phyloP scores from a whole-genome alignment of 495 filamentous ascomycete genomes.

The Geoglossum glabrum region DNA sequence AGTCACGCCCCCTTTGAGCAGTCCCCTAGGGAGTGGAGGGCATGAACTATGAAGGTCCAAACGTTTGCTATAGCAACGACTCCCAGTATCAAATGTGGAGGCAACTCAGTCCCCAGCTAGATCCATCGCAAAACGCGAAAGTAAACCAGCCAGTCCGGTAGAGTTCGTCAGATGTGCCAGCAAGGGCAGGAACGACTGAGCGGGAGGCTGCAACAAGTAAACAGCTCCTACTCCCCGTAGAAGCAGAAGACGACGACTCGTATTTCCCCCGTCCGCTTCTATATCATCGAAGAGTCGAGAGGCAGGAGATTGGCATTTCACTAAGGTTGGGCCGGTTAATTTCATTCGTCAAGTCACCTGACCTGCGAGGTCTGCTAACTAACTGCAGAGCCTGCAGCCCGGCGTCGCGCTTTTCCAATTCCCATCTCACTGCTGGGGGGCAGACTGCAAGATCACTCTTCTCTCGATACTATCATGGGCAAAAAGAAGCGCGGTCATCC shows the following conservation, averaged over 20 bases:
- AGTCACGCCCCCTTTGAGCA: neutral
- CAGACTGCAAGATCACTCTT: neutral
- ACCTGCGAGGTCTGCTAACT: too few species aligned
- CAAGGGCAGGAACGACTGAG: neutral
- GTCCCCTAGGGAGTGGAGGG: neutral
- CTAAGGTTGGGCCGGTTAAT: too few species aligned
- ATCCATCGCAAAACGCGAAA: neutral
- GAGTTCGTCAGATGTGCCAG: neutral
- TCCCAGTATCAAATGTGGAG: neutral
- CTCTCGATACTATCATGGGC: conserved; percentile 31
- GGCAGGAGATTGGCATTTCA: too few species aligned
- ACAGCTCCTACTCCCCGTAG: neutral
- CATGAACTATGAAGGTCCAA: conserved; percentile 2
- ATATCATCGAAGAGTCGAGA: neutral
- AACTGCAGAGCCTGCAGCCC: too few species aligned
- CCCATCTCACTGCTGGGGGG: neutral
- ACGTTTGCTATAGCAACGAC: neutral
- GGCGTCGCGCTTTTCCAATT: too few species aligned
- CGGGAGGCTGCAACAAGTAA: neutral
- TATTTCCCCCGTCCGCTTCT: neutral
- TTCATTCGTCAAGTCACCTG: too few species aligned
- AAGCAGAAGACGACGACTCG: neutral
- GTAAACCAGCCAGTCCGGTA: neutral
- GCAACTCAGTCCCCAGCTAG: neutral
- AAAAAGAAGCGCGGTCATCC: conserved; percentile 77